phyloP scores from a whole-genome alignment of 257 asterid species.

The Catharanthus roseus region DNA sequence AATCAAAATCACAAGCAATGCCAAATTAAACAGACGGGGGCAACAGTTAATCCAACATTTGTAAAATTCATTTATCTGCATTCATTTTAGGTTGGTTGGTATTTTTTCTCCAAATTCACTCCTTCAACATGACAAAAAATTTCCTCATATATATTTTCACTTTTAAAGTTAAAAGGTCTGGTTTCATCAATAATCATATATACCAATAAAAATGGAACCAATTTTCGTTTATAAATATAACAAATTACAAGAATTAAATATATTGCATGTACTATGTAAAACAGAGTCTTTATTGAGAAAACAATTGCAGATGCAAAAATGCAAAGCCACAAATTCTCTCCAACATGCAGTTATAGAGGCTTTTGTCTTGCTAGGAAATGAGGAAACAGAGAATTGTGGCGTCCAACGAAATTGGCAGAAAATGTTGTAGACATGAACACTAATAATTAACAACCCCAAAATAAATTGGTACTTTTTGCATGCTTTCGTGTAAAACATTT shows the following conservation, averaged over 20 bases:
- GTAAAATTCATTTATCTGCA: too few species aligned
- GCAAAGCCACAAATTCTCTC: background rate
- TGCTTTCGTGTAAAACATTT: background rate
- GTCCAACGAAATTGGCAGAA: background rate
- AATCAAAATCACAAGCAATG: too few species aligned
- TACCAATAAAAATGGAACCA: too few species aligned
- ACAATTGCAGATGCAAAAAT: background rate
- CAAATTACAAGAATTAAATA: conserved; percentile 2
- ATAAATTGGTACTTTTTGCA: background rate
- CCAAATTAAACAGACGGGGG: too few species aligned
- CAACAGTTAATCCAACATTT: too few species aligned
- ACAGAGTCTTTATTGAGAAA: background rate
- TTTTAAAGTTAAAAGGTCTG: too few species aligned
- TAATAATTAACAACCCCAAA: background rate
- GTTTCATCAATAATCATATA: too few species aligned
- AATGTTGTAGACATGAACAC: background rate
- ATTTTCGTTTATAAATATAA: background rate
- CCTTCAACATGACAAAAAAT: too few species aligned
- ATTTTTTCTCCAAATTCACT: too few species aligned
- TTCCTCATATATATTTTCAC: too few species aligned
- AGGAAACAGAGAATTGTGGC: background rate
- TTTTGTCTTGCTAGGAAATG: background rate
- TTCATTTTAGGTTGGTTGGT: too few species aligned
- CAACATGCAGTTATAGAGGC: background rate
- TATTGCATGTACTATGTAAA: background rate